Base-by-base conservation (phyloP, 257 asterid genomes). In the Jasminum sambac region DNA sequence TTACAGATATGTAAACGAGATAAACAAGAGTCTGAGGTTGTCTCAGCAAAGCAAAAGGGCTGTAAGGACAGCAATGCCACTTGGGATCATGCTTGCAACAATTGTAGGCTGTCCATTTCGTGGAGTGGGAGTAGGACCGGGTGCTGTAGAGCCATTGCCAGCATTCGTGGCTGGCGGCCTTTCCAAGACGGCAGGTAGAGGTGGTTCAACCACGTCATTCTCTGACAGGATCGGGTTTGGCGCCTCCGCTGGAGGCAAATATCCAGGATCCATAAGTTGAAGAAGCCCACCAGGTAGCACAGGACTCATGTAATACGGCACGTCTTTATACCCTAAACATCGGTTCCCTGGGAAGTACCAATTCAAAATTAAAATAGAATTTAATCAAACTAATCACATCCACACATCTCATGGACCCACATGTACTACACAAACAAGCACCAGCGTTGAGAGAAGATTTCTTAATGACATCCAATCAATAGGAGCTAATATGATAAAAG, bases 161-260 rank as follows among this genome's bases (percentile, higher is more conserved):
- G 63, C 11, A 21, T 37, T 24, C 0, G 41, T 38, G 46, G 74
- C 0, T 0, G 86, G 86, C 17, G 82, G 67, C 68, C 79, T 78
- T 63, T 25, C 70, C 36, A 50, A 48, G 21, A 87, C 93, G 1
- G 90, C 76, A 2, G 99, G 96, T 36, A 95, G 84, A 73, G 97
- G 96, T 69, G 97, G 86, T 78, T 89, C 88, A 0, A 5, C 36
- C 72, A 91, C 90, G 69, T 83, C 82, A 6, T 34, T 43, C 41
- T 84, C 95, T 0, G 64, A 69, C 57, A 95, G 89, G 70, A 85
- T 36, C 0, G 96, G 92, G 25, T 14, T 68, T 12, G 98, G 99
- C 73, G 98, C 86, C 78, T 83, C 74, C 0, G 96, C 87, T 19
- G 95, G 97, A n/a, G 97, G 99, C 44, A 76, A 8, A 38, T 0